Conservation (phyloP, 768 basidiomycete genomes). For the Lactarius indigo region DNA sequence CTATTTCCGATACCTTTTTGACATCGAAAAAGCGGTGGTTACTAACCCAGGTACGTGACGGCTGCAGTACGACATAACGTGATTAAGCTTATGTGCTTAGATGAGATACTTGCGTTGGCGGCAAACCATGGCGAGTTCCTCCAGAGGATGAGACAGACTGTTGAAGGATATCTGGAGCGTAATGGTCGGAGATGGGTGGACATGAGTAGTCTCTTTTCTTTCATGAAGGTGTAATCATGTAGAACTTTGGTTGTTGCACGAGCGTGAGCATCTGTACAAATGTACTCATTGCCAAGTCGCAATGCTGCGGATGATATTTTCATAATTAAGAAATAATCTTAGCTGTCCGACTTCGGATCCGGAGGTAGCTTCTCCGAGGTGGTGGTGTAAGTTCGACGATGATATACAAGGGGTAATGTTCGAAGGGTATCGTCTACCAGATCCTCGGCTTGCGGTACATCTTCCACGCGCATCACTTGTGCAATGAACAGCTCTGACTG, state of each 20-base stretch:
- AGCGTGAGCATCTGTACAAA: constrained; percentile 7
- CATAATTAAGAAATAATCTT: not conserved
- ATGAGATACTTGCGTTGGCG: constrained; percentile 50
- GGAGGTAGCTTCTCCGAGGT: constrained; percentile 32
- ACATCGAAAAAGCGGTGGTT: constrained; percentile 58
- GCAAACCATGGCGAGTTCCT: constrained; percentile 51
- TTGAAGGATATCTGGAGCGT: constrained; percentile 78
- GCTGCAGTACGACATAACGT: constrained; percentile 31
- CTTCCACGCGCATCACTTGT: constrained; percentile 62
- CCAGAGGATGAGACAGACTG: constrained; percentile 48
- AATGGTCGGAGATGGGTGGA: constrained; percentile 91
- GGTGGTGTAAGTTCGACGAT: constrained; percentile 57
- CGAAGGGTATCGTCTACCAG: constrained; percentile 27
- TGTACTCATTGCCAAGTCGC: constrained; percentile 14
- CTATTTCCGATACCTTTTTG: constrained; percentile 78
- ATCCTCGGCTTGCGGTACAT: constrained; percentile 31
- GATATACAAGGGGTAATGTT: constrained; percentile 59
- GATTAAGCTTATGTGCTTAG: constrained; percentile 36
- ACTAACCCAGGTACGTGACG: constrained; percentile 44
- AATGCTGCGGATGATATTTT: not conserved
- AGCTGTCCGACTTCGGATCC: constrained; percentile 11
- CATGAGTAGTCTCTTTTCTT: constrained; percentile 73
- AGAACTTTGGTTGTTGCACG: constrained; percentile 2
- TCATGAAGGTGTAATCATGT: constrained; percentile 56
- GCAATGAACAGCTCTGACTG: constrained; percentile 80